Conservation (phyloP, 768 basidiomycete species). For the Suillus subaureus region DNA sequence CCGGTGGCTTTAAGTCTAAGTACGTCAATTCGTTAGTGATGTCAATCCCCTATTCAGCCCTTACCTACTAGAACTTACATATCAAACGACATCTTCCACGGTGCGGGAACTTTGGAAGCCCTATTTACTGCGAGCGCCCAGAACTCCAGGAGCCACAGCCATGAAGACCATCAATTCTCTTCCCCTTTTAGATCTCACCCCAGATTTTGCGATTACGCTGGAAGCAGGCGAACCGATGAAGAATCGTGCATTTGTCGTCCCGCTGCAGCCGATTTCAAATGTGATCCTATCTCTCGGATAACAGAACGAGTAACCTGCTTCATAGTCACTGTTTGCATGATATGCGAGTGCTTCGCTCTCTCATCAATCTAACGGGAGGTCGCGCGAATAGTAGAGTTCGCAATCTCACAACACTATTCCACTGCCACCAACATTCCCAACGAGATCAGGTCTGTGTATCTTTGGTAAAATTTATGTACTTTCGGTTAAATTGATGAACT, state of each 20-base stretch:
- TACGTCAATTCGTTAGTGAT: background rate
- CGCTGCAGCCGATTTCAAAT: conserved; percentile 1
- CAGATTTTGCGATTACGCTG: conserved; percentile 5
- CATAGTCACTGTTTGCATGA: background rate
- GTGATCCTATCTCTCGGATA: conserved; percentile 2
- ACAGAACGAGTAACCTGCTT: background rate
- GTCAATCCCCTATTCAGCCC: background rate
- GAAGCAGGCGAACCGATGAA: conserved; percentile 3
- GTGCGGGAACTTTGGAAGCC: background rate
- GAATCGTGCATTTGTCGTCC: background rate
- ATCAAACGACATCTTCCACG: conserved; percentile 3
- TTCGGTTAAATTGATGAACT: conserved; percentile 5
- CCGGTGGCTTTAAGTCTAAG: background rate
- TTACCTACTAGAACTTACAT: conserved; percentile 4
- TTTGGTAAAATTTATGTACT: background rate
- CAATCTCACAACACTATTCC: background rate
- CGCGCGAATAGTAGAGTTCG: background rate
- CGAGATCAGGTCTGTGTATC: background rate
- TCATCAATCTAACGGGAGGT: background rate
- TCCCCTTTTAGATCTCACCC: conserved; percentile 5
- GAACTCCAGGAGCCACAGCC: background rate
- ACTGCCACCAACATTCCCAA: too few species aligned
- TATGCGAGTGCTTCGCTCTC: background rate
- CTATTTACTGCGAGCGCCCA: background rate
- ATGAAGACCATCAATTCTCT: background rate